phyloP scores from a whole-genome alignment of 768 basidiomycete species.

The Bullera alba region DNA sequence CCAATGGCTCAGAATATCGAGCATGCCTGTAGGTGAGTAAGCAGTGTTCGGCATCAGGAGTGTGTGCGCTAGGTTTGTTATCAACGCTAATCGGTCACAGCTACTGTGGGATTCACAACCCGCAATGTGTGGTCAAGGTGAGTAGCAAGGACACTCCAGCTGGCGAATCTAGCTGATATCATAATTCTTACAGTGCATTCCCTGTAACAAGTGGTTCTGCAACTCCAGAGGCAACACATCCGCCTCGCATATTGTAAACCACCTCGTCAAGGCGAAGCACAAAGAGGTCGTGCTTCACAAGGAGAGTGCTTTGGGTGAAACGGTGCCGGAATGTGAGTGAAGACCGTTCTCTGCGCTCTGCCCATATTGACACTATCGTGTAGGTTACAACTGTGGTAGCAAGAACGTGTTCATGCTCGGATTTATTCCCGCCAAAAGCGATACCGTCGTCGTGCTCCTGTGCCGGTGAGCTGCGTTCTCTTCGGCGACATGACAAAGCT shows the following conservation, averaged over 20 bases:
- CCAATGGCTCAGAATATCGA: constrained; percentile 25
- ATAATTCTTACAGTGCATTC: constrained; percentile 46
- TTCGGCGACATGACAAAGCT: background rate
- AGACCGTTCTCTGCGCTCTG: background rate
- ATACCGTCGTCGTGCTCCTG: constrained; percentile 93
- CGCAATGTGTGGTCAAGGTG: constrained; percentile 86
- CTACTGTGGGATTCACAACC: constrained; percentile 97
- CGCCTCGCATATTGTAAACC: constrained; percentile 97
- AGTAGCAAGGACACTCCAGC: background rate
- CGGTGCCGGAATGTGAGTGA: constrained; percentile 76
- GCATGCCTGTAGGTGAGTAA: constrained; percentile 83
- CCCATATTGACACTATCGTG: background rate
- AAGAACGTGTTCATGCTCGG: constrained; percentile 99
- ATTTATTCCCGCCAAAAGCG: constrained; percentile 97
- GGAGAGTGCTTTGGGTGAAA: constrained; percentile 91
- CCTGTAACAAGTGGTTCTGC: constrained; percentile 61
- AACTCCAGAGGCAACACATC: constrained; percentile 97
- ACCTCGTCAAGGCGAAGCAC: constrained; percentile 97
- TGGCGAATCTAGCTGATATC: constrained; percentile 4
- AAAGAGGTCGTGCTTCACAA: constrained; percentile 96
- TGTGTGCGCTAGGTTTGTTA: constrained; percentile 13
- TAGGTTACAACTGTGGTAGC: constrained; percentile 87
- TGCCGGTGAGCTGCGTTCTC: constrained; percentile 60
- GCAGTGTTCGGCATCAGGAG: background rate
- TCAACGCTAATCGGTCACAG: too few species aligned